phyloP scores from a whole-genome alignment of 1,284 basidiomycete genomes.

The Microstroma glucosiphilum region DNA sequence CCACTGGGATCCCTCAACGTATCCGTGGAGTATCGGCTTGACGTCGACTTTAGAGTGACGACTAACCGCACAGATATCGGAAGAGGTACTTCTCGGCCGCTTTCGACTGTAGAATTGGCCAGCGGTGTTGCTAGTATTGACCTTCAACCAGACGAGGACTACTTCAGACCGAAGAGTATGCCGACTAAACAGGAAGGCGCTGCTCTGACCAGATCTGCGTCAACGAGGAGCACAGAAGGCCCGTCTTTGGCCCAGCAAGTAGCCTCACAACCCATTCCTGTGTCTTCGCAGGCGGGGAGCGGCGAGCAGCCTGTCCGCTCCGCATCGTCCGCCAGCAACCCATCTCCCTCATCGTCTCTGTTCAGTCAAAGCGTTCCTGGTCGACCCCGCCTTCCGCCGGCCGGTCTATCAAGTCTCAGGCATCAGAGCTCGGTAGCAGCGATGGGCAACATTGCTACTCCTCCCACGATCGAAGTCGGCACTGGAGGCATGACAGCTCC shows the following conservation, averaged over 20 bases:
- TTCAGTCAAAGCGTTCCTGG: not conserved
- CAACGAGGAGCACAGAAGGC: too few relatives aligned
- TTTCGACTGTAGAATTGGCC: not conserved
- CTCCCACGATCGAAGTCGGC: not conserved
- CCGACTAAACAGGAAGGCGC: not conserved
- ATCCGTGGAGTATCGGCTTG: not conserved
- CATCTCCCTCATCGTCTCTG: not conserved
- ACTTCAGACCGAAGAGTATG: not conserved
- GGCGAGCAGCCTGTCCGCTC: not conserved
- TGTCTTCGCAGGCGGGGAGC: not conserved
- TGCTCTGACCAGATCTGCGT: too few relatives aligned
- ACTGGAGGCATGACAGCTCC: too few relatives aligned
- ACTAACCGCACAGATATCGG: not conserved
- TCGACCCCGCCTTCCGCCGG: not conserved
- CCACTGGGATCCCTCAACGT: conserved; percentile 4
- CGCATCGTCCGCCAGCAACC: not conserved
- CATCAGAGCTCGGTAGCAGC: conserved; percentile 1
- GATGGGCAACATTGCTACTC: not conserved
- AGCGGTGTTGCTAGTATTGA: not conserved
- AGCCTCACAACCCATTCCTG: not conserved
- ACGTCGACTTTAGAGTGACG: not conserved
- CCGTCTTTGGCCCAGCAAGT: too few relatives aligned
- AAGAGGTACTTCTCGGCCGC: not conserved
- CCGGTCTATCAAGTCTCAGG: not conserved
- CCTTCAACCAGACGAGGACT: conserved; percentile 2